Evolutionary conservation across 2,329 filamentous ascomycete species (phyloP).

Genomic region (Fusarium irregulare): DNA sequence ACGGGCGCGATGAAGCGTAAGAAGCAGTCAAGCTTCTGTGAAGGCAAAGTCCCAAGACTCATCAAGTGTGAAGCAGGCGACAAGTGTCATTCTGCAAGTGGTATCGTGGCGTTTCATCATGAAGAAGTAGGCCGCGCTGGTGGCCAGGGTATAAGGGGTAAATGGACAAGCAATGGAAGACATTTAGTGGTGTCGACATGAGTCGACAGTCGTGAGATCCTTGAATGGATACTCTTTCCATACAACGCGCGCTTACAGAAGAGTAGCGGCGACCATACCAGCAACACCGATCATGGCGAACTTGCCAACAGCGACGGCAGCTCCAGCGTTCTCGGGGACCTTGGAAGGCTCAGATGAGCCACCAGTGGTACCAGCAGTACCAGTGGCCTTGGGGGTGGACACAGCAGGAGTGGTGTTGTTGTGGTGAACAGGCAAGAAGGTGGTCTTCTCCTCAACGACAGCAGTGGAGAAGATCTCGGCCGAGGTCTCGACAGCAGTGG

Average conservation of each 20-base stretch:
- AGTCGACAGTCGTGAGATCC: conserved; percentile 29
- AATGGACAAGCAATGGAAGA: conserved; percentile 38
- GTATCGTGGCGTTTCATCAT: conserved; percentile 47
- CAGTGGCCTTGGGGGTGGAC: conserved; percentile 38
- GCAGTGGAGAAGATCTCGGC: conserved; percentile 27
- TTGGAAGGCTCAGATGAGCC: conserved; percentile 49
- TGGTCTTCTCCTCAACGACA: conserved; percentile 32
- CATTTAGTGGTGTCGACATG: conserved; percentile 32
- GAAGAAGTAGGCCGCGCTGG: conserved; percentile 33
- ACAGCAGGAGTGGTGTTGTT: conserved; percentile 47
- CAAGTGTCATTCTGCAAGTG: conserved; percentile 38
- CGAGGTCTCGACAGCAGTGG: conserved; percentile 45
- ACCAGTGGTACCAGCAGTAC: conserved; percentile 38
- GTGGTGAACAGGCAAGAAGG: conserved; percentile 38
- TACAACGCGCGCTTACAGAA: conserved; percentile 58
- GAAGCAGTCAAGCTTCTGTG: conserved; percentile 44
- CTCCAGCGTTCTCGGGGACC: conserved; percentile 56
- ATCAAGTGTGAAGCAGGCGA: conserved; percentile 41
- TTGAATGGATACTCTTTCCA: conserved; percentile 3
- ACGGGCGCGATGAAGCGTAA: conserved; percentile 45
- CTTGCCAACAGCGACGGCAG: conserved; percentile 57
- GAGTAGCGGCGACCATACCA: conserved; percentile 61
- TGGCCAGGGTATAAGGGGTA: conserved; percentile 32
- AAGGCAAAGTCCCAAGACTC: conserved; percentile 43
- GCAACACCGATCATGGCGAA: conserved; percentile 62